Conservation (phyloP, 495 filamentous ascomycete genomes). For the Penicillium macrosclerotiorum region DNA sequence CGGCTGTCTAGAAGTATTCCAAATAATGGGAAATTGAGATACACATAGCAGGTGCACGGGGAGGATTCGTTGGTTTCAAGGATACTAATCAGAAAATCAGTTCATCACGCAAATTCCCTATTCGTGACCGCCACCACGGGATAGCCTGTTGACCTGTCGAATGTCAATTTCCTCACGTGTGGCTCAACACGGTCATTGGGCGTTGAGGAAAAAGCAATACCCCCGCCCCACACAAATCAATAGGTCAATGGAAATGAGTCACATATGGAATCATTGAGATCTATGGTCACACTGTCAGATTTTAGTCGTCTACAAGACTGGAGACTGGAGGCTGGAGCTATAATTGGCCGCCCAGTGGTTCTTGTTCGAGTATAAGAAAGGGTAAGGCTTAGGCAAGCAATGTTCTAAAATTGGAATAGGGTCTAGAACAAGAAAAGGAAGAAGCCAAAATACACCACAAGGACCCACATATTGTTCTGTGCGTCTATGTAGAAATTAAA, state of each 20-base stretch:
- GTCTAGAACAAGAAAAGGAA: too few relatives aligned
- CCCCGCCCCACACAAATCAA: not conserved
- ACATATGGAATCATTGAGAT: not conserved
- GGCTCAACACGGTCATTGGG: not conserved
- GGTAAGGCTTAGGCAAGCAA: too few relatives aligned
- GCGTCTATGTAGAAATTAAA: too few relatives aligned
- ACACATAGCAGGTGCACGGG: not conserved
- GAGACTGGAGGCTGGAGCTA: not conserved
- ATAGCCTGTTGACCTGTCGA: not conserved
- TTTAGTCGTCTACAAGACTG: not conserved
- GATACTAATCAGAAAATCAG: not conserved
- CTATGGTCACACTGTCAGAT: not conserved
- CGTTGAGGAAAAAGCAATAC: not conserved
- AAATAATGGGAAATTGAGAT: not conserved
- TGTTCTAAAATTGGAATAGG: too few relatives aligned
- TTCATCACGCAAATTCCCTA: not conserved
- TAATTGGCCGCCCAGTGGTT: too few relatives aligned
- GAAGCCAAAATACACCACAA: too few relatives aligned
- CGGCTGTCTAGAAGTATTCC: not conserved
- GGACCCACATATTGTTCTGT: too few relatives aligned
- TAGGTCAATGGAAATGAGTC: not conserved
- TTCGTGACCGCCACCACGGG: not conserved
- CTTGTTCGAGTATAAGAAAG: too few relatives aligned
- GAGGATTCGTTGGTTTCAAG: not conserved
- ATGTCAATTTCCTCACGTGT: not conserved